phyloP scores from a whole-genome alignment of 2,329 filamentous ascomycete species.

The Exutisphaerella laricina region DNA sequence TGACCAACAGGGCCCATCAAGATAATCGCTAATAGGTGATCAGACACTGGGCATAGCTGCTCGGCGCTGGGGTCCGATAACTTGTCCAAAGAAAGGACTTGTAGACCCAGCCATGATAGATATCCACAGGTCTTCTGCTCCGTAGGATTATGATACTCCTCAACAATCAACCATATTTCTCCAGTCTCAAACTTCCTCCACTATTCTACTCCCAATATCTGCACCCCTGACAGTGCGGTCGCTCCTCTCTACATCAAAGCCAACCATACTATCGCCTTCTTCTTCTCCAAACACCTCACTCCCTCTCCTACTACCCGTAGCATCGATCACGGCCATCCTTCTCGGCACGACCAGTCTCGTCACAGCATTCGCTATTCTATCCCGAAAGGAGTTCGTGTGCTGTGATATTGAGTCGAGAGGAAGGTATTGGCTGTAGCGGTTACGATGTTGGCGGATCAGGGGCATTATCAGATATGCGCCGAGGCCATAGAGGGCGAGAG shows the following conservation, averaged over 20 bases:
- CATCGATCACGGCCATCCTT: conserved; percentile 30
- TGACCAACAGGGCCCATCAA: too few species aligned
- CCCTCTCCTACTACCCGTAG: conserved; percentile 17
- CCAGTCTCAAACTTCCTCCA: conserved; percentile 4
- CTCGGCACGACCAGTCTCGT: conserved; percentile 32
- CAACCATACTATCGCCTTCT: conserved; percentile 45
- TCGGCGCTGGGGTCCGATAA: too few species aligned
- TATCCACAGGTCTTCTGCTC: too few species aligned
- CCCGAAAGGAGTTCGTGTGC: conserved; percentile 26
- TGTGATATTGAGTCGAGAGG: conserved; percentile 28
- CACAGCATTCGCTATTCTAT: conserved; percentile 34
- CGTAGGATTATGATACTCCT: too few species aligned
- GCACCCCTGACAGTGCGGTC: conserved; percentile 37
- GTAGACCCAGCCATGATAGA: too few species aligned
- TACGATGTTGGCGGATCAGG: conserved; percentile 40
- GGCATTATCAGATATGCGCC: conserved; percentile 40
- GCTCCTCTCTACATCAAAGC: conserved; percentile 36
- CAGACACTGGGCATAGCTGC: too few species aligned
- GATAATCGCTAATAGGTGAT: too few species aligned
- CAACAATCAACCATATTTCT: not conserved
- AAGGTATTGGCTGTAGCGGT: conserved; percentile 42
- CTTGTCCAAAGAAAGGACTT: too few species aligned
- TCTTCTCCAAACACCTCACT: conserved; percentile 37
- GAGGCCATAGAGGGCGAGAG: conserved; percentile 39
- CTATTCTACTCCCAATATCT: conserved; percentile 13